Percentiles rank a stretch among this genome's conserved stretches.
Conservation (phyloP, 441 rosid species). For the Croton setiger region DNA sequence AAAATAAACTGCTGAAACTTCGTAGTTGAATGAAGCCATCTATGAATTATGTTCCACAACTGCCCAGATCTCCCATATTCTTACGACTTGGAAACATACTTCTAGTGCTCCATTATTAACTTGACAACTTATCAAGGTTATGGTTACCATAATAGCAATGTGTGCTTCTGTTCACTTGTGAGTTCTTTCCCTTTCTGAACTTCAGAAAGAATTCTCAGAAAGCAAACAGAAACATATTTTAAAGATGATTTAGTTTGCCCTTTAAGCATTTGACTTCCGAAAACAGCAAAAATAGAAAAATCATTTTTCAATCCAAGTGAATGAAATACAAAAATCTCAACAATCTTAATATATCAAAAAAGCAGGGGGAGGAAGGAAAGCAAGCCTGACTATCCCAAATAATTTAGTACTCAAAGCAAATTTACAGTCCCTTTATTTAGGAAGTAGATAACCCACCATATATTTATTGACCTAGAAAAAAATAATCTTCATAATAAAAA, state of each 20-base stretch:
- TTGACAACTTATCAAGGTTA: no score
- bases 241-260: background rate
- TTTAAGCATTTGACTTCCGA: background rate
- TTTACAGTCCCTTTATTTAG: background rate
- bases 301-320: background rate
- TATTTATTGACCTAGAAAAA: background rate
- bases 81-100: no score
- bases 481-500: conserved; percentile 2
- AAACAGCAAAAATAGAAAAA: background rate
- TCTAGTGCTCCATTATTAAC: no score
- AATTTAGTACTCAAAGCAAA: background rate
- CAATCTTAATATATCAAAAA: background rate
- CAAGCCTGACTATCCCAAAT: background rate
- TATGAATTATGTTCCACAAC: no score
- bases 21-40: no score
- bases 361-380: background rate
- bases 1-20: no score
- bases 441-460: background rate
- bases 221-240: background rate
- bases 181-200: background rate
- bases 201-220: background rate
- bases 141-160: no score
- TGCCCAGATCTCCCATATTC: no score
- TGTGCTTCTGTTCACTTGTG: background rate
- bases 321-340: background rate